Percentiles rank a stretch among this genome's conserved stretches.
These are phyloP conservation scores for Pseudocercospora eumusae DNA, from an alignment of 2,329 filamentous ascomycete genomes.

Conservation along the genomic window DNA sequence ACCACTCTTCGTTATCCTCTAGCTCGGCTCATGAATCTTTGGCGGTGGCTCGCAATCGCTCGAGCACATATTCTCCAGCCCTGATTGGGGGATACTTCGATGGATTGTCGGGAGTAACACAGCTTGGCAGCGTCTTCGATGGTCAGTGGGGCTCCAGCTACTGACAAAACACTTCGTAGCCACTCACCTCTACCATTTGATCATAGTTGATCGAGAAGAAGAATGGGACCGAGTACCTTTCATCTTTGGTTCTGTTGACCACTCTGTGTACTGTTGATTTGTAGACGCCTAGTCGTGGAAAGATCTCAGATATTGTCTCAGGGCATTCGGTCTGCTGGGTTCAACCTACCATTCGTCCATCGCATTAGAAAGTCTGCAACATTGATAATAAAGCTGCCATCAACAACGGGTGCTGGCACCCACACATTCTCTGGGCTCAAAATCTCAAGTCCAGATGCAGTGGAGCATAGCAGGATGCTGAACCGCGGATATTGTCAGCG, in stretches of 20 bases:
- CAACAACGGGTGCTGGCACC: constrained; percentile 49
- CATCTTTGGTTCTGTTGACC: constrained; percentile 45
- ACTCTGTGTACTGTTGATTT: constrained; percentile 51
- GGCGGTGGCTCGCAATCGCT: constrained; percentile 35
- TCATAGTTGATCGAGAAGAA: constrained; percentile 50
- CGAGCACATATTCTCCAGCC: constrained; percentile 44
- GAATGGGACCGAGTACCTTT: constrained; percentile 50
- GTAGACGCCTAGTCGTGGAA: constrained; percentile 34
- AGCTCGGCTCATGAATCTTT: constrained; percentile 4
- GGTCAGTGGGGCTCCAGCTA: background rate
- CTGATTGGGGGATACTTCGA: constrained; percentile 41
- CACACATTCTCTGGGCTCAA: constrained; percentile 44
- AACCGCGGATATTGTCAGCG: background rate
- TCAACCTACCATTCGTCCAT: constrained; percentile 45
- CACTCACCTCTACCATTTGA: constrained; percentile 37
- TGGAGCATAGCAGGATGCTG: constrained; percentile 32
- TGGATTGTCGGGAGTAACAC: constrained; percentile 38
- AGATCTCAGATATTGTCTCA: background rate
- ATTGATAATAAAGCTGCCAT: constrained; percentile 52
- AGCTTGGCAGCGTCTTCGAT: constrained; percentile 41
- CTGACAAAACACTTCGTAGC: background rate
- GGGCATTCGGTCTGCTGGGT: background rate
- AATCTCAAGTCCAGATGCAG: constrained; percentile 35
- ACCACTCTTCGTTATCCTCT: background rate
- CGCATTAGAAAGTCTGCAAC: constrained; percentile 55